Evolutionary conservation across 2,329 filamentous ascomycete species (phyloP), one percentile per base, ranked within the genome.

Genomic region (Plenodomus biglobosus): DNA sequence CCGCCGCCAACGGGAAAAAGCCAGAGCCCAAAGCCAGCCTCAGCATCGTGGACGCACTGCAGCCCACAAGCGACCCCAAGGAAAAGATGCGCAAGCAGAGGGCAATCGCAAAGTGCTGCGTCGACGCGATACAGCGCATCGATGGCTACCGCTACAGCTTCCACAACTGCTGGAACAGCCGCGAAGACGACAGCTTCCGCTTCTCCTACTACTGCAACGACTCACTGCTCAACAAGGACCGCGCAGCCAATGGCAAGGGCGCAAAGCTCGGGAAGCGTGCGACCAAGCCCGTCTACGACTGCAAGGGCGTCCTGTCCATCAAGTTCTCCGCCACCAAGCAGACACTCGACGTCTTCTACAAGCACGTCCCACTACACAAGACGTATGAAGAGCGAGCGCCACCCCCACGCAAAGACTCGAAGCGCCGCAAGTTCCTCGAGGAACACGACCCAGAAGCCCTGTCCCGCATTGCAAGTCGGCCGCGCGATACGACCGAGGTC

Each of bases 161-260:
- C 67, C 76, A 77, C 65, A 77, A 78, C 50, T 75, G 73, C 52
- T 78, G 75, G 75, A 71, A 71, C 40, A 75, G 74, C 53, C 63
- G 76, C 32, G 74, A 76, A 49, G 73, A 77, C 49, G 74, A 76
- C 40, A 71, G 69, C 57, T 73, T 71, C 53, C 70, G 75, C 52
- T 78, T 76, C 64, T 76, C 73, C 22, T 78, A 77, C 64, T 76
- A 76, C 53, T 78, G 76, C 62, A 76, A 77, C 58, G 76, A 78
- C 64, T 76, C 73, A 56, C 67, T 78, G 61, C 72, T 77, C 60
- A 78, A 78, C 60, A 78, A 78, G 55, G 76, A 78, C 56, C 69
- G 76, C 39, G 74, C 75, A 38, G 75, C 75, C 7, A 78, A 78
- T 49, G 70, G 71, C 24, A 73, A 73, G 44, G 69, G 69, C 19